These are phyloP conservation scores for Syncephalastrum sp. DNA, from an alignment of 371 early-diverging fungal species.

Conservation along the genomic window DNA sequence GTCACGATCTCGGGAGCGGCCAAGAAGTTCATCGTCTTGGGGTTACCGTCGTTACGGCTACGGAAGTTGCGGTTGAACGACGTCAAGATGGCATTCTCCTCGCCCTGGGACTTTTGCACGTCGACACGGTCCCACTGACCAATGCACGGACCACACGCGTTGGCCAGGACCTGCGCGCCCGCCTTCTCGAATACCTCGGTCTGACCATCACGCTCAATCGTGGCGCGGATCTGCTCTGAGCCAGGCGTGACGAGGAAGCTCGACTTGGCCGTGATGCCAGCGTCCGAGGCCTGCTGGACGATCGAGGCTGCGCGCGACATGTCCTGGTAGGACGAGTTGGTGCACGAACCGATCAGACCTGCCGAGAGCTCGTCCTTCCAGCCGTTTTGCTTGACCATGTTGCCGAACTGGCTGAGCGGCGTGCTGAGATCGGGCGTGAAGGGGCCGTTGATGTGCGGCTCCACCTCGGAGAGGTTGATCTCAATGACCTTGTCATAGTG, in stretches of 20 bases:
- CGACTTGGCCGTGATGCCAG: conserved; percentile 79
- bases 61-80: conserved; percentile 98
- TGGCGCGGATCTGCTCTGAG: conserved; percentile 95
- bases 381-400: conserved; percentile 71
- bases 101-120: conserved; percentile 51
- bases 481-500: conserved; percentile 91
- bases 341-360: conserved; percentile 93
- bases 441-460: conserved; percentile 96
- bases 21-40: conserved; percentile 92
- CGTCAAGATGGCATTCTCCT: conserved; percentile 88
- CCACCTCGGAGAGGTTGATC: conserved; percentile 83
- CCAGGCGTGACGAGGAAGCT: conserved; percentile 94
- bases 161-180: conserved; percentile 87
- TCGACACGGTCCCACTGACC: conserved; percentile 93
- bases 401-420: conserved; percentile 82
- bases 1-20: conserved; percentile 96
- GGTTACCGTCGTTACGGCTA: conserved; percentile 94
- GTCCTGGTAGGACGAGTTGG: conserved; percentile 96
- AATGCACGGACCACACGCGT: conserved; percentile 90
- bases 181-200: conserved; percentile 75
- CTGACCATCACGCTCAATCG: conserved; percentile 93
- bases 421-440: conserved; percentile 95
- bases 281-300: conserved; percentile 79
- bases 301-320: conserved; percentile 90
- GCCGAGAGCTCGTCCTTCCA: conserved; percentile 89